Base-by-base conservation (phyloP, 257 asterid genomes). In the Ligustrum vulgare region DNA sequence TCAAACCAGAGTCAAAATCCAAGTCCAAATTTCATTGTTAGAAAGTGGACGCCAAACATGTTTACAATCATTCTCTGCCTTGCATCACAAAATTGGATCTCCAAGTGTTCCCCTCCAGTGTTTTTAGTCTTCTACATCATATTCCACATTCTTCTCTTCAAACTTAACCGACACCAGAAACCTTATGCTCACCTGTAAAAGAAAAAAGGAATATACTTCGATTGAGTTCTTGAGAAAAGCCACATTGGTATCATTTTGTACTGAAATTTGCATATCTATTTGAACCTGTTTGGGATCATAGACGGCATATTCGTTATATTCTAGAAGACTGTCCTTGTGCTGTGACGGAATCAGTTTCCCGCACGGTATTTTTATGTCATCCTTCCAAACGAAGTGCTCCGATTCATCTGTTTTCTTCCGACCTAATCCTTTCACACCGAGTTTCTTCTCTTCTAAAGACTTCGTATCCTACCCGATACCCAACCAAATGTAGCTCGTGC, bases 291-390 rank as follows among this genome's bases (percentile, higher is more conserved):
- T 77, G 8, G 98, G 94, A 74, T 93, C 85, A 35, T 91, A 95
- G 8, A 95, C 90, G 0, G 99, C 99, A 39, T 91, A 93, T 69
- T 95, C 98, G 2, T 91, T 86, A 80, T 87, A 93, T 79, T 90
- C 97, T 0, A 93, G 91, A 3, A 74, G 82, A 64, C 99, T 93
- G 10, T 89, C 91, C 72, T 81, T 84, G 74, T 87, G 76, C 31
- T 82, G 90, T 0, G 98, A 93, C 0, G 87, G 86, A 56, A 87
- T 65, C 62, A 95, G 78, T 22, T 37, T 74, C 4, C 99, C 99
- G 15, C 96, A 86, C 0, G 97, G 99, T 66, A 95, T 94, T 78
- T 83, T 90, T 32, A 95, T 85, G 66, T 90, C 89, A 22, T 86
- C 92, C 71, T 86, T 87, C 99, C 99, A 95, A 0, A 74, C 72